These are phyloP conservation scores for Fraxinus sp. DNA, from an alignment of 305 asterid species.

Conservation along the genomic window DNA sequence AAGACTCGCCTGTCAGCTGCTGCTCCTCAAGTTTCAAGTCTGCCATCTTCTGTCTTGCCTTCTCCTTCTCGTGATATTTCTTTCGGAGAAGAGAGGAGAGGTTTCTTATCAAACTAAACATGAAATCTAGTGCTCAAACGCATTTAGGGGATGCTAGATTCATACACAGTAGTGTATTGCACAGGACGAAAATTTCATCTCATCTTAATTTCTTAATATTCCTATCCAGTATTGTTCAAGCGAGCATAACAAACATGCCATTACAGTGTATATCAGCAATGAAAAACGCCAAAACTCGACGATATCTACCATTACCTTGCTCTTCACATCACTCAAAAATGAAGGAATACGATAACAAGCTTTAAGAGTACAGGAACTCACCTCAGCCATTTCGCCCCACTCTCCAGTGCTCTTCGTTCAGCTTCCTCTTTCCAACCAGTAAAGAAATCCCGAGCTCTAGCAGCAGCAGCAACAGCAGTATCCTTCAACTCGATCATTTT, in stretches of 20 bases:
- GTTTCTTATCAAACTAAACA: not conserved
- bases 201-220: too few relatives aligned
- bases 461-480: slow-evolving; percentile 9
- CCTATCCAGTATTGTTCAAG: not conserved
- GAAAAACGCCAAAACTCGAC: not conserved
- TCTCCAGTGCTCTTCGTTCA: slow-evolving; percentile 4
- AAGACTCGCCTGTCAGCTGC: slow-evolving; percentile 37
- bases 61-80: slow-evolving; percentile 21
- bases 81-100: not conserved
- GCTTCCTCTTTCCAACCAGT: slow-evolving; percentile 18
- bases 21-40: slow-evolving; percentile 31
- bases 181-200: too few relatives aligned
- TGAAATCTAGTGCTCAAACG: not conserved
- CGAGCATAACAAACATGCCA: not conserved
- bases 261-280: not conserved
- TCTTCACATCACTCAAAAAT: not conserved
- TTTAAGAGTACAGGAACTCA: not conserved
- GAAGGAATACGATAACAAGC: too few relatives aligned
- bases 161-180: too few relatives aligned
- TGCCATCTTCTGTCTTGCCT: slow-evolving; percentile 32
- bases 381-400: slow-evolving; percentile 10
- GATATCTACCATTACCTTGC: not conserved
- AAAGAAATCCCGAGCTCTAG: slow-evolving; percentile 19
- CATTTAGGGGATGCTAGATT: not conserved
- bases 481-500: slow-evolving; percentile 18